Evolutionary conservation across 2,329 filamentous ascomycete species (phyloP).

Genomic region (Dothiorella sarmentorum): DNA sequence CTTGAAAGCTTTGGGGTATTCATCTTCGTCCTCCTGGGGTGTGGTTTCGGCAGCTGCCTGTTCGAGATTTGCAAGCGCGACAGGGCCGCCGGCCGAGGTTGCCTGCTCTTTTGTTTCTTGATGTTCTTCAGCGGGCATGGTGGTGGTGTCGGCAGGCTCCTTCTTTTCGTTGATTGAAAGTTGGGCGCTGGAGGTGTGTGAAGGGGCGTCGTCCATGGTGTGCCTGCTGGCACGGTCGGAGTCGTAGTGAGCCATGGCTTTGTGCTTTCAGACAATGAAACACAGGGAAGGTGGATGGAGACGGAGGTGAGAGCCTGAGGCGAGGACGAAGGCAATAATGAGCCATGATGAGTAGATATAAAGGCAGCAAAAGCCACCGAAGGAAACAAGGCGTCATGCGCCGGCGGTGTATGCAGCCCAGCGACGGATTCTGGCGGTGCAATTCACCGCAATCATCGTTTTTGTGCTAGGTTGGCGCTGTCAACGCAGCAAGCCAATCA

Average conservation of each 20-base stretch:
- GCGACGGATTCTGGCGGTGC: not conserved
- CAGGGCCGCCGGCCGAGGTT: constrained; percentile 14
- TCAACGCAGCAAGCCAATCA: not conserved
- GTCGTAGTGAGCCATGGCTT: not conserved
- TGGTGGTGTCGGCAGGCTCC: constrained; percentile 26
- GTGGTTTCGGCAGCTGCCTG: constrained; percentile 20
- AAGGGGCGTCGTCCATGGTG: constrained; percentile 9
- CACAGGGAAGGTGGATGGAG: not conserved
- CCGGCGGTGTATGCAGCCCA: not conserved
- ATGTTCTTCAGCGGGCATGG: constrained; percentile 23
- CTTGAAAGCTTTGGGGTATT: constrained; percentile 34
- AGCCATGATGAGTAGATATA: no score
- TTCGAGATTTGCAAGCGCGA: constrained; percentile 13
- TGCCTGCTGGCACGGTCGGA: not conserved
- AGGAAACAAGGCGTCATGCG: not conserved
- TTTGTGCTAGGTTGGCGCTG: not conserved
- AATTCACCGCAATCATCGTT: not conserved
- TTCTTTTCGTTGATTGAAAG: constrained; percentile 29
- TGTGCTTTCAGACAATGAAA: not conserved
- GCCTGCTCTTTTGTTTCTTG: not conserved
- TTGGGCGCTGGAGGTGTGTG: not conserved
- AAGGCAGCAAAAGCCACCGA: not conserved
- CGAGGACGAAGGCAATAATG: not conserved
- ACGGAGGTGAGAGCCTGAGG: not conserved
- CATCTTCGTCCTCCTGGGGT: constrained; percentile 27